phyloP scores from a whole-genome alignment of 495 filamentous ascomycete genomes.

The Evansstolkia leycettana region DNA sequence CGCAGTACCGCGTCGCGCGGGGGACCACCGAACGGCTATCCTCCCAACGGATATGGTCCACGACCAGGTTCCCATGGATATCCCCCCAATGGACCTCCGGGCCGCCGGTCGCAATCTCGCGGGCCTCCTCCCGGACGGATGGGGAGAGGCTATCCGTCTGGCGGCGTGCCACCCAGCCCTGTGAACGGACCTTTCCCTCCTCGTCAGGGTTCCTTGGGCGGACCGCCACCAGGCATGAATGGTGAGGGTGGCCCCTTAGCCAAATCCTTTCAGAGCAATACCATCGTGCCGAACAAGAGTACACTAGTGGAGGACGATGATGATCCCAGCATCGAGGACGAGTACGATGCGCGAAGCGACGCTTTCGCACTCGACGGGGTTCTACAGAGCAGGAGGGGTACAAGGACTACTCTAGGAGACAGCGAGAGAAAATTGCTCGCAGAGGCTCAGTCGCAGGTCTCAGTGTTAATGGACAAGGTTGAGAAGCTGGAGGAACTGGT shows the following conservation, averaged over 20 bases:
- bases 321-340: slow-evolving; percentile 48
- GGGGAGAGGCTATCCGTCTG: slow-evolving; percentile 30
- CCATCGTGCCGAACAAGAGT: slow-evolving; percentile 93
- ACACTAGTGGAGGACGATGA: slow-evolving; percentile 98
- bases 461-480: slow-evolving; percentile 61
- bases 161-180: slow-evolving; percentile 23
- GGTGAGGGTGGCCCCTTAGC: slow-evolving; percentile 49
- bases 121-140: slow-evolving; percentile 20
- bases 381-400: slow-evolving; percentile 43
- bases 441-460: slow-evolving; percentile 68
- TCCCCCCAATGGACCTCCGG: slow-evolving; percentile 17
- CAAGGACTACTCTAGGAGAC: slow-evolving; percentile 39
- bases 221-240: slow-evolving; percentile 28
- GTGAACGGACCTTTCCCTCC: slow-evolving; percentile 25
- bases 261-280: slow-evolving; percentile 91
- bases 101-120: slow-evolving; percentile 29
- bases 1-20: slow-evolving; percentile 40
- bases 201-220: slow-evolving; percentile 32
- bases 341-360: slow-evolving; percentile 50
- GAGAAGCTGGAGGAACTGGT: slow-evolving; percentile 53
- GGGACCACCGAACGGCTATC: slow-evolving; percentile 38
- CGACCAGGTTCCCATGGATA: slow-evolving; percentile 7
- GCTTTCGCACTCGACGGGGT: slow-evolving; percentile 49
- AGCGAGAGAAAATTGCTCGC: slow-evolving; percentile 58
- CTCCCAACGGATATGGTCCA: slow-evolving; percentile 26